A percentile compares a stretch with the other conserved stretches of the same genome.
Conservation (phyloP, 2,329 filamentous ascomycete genomes). For the Cytospora chrysosperma region DNA sequence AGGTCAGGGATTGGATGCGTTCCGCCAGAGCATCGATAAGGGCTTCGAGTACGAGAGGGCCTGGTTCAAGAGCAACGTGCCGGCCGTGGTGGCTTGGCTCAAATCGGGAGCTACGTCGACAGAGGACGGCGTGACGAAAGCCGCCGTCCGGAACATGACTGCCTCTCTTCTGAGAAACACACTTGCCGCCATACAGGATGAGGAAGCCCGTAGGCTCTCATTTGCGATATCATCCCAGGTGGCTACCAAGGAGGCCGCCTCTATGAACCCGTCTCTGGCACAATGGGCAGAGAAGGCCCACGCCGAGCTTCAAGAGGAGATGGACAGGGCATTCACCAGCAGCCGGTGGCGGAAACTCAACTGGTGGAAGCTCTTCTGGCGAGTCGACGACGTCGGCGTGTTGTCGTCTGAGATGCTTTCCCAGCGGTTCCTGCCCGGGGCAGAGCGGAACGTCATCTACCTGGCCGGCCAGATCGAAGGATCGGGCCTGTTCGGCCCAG, state of each 20-base stretch:
- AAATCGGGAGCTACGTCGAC: constrained; percentile 44
- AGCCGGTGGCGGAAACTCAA: constrained; percentile 74
- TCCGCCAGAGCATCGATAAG: constrained; percentile 69
- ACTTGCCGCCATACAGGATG: constrained; percentile 48
- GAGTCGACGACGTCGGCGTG: constrained; percentile 86
- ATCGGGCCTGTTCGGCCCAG: constrained; percentile 26
- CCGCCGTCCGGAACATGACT: constrained; percentile 65
- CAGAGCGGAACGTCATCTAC: constrained; percentile 81
- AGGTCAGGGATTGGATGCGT: constrained; percentile 60
- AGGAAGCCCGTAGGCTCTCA: constrained; percentile 43
- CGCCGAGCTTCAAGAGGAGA: constrained; percentile 74
- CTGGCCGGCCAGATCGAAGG: constrained; percentile 63
- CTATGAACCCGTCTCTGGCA: constrained; percentile 59
- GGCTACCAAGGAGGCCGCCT: constrained; percentile 41
- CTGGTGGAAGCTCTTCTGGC: constrained; percentile 97
- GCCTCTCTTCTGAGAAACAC: constrained; percentile 62
- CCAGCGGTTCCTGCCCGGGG: constrained; percentile 71
- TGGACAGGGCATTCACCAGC: constrained; percentile 76
- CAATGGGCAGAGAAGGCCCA: constrained; percentile 80
- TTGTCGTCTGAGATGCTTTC: constrained; percentile 76
- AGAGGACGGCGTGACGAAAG: constrained; percentile 54
- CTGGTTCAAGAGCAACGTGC: constrained; percentile 72
- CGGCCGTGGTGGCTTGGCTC: constrained; percentile 66
- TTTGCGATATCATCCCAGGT: constrained; percentile 33
- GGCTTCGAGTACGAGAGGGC: constrained; percentile 69